Conservation (phyloP, 1,284 basidiomycete species). For the Malassezia globosa region DNA sequence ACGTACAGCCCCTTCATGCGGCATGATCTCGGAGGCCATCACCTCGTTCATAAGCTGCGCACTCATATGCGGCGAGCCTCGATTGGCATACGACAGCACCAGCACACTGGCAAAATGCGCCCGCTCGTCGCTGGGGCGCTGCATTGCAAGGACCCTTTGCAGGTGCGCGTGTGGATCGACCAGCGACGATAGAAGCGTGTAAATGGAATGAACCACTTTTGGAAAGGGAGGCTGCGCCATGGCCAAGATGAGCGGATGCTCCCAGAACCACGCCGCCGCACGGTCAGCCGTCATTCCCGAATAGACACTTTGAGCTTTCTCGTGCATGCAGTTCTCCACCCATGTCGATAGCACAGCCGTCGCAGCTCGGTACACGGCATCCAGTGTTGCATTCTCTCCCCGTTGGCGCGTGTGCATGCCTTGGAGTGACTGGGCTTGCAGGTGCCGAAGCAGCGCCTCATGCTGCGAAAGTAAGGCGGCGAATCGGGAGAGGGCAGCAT, state of each 20-base stretch:
- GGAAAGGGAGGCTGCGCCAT: slow-evolving; percentile 15
- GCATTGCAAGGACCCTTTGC: not conserved
- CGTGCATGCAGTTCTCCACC: not conserved
- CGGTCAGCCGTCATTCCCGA: not conserved
- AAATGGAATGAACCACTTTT: slow-evolving; percentile 8
- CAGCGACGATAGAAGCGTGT: slow-evolving; percentile 6
- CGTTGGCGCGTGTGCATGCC: not conserved
- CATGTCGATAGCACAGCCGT: not conserved
- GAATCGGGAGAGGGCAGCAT: not conserved
- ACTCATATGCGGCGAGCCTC: slow-evolving; percentile 8
- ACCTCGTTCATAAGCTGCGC: not conserved
- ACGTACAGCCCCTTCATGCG: slow-evolving; percentile 11
- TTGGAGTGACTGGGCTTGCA: slow-evolving; percentile 4
- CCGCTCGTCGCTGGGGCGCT: not conserved
- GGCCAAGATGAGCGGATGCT: slow-evolving; percentile 7
- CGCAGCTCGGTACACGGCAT: not conserved
- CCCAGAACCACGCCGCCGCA: slow-evolving; percentile 6
- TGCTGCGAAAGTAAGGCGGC: not conserved
- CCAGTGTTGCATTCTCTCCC: not conserved
- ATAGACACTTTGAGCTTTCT: not conserved
- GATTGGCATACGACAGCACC: slow-evolving; percentile 12
- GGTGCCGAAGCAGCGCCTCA: not conserved
- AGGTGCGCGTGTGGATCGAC: slow-evolving; percentile 1
- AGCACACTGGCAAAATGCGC: slow-evolving; percentile 3
- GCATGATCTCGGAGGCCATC: not conserved